Percentiles rank a stretch among this genome's conserved stretches.
phyloP scores from a whole-genome alignment of 2,329 filamentous ascomycete genomes.

The Arthrobotrys sinensis region DNA sequence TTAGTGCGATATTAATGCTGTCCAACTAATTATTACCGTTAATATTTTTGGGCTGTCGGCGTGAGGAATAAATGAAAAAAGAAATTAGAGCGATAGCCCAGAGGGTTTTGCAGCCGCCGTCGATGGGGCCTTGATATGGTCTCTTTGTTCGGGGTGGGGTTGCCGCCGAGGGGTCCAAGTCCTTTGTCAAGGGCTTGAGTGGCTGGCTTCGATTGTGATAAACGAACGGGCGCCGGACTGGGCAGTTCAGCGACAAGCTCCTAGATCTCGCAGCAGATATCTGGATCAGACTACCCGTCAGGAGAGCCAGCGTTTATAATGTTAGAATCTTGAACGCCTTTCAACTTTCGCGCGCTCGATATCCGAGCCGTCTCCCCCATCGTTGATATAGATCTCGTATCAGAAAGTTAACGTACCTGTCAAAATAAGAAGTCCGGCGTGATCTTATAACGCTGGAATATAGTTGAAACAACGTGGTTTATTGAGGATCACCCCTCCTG shows the following conservation, averaged over 20 bases:
- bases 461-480: constrained; percentile 52
- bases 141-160: constrained; percentile 53
- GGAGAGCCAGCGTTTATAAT: constrained; percentile 24
- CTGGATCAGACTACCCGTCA: constrained; percentile 8
- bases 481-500: constrained; percentile 42
- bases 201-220: constrained; percentile 48
- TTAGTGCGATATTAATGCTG: constrained; percentile 42
- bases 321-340: constrained; percentile 25
- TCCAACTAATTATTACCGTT: constrained; percentile 35
- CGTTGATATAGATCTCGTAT: constrained; percentile 4
- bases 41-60: constrained; percentile 27
- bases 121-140: constrained; percentile 30
- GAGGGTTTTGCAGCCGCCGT: constrained; percentile 52
- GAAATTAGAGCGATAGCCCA: constrained; percentile 20
- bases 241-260: constrained; percentile 37
- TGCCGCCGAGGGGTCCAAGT: constrained; percentile 52
- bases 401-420: constrained; percentile 43
- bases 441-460: constrained; percentile 27
- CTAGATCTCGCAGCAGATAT: neutral
- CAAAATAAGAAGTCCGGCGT: constrained; percentile 33
- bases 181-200: constrained; percentile 37
- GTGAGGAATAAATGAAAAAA: constrained; percentile 33
- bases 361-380: constrained; percentile 28
- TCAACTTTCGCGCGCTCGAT: constrained; percentile 17
- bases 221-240: constrained; percentile 43